A percentile compares a stretch with the other conserved stretches of the same genome.
phyloP scores from a whole-genome alignment of 2,329 filamentous ascomycete species.

The Mycosphaerella sp. region DNA sequence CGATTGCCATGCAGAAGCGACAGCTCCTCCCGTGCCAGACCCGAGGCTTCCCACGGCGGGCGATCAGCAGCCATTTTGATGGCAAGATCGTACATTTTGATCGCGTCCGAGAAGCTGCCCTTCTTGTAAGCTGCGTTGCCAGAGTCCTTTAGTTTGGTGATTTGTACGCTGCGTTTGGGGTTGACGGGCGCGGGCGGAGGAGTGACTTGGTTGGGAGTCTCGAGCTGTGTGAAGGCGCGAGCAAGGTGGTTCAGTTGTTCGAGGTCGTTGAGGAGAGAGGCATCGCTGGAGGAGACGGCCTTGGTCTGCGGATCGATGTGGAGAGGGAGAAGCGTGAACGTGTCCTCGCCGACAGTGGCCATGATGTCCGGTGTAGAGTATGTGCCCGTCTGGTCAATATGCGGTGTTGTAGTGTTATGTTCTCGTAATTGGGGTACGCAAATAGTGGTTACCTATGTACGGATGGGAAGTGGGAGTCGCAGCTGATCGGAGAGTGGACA shows the following conservation, averaged over 20 bases:
- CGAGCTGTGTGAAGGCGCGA: slow-evolving; percentile 60
- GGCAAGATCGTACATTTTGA: slow-evolving; percentile 76
- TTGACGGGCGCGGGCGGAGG: slow-evolving; percentile 86
- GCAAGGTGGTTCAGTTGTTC: slow-evolving; percentile 71
- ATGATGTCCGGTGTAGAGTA: not conserved
- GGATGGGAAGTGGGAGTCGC: no score
- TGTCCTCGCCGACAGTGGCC: slow-evolving; percentile 6
- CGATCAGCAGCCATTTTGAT: slow-evolving; percentile 80
- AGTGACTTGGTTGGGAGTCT: slow-evolving; percentile 58
- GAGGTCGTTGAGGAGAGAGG: slow-evolving; percentile 47
- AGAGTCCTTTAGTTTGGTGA: slow-evolving; percentile 83
- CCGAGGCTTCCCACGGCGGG: slow-evolving; percentile 80
- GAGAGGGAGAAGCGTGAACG: slow-evolving; percentile 39
- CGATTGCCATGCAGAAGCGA: slow-evolving; percentile 75
- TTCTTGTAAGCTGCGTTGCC: slow-evolving; percentile 82
- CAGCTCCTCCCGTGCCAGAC: slow-evolving; percentile 78
- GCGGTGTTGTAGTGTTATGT: no score
- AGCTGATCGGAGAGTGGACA: no score
- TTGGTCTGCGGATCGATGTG: slow-evolving; percentile 77
- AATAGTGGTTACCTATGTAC: no score
- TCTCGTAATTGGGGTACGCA: no score
- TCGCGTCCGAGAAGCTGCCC: slow-evolving; percentile 64
- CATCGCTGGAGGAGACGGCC: slow-evolving; percentile 51
- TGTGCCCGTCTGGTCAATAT: not conserved
- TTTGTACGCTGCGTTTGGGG: slow-evolving; percentile 80